These are phyloP conservation scores for Hsuehochloa calcarea DNA, from an alignment of 176 grass and related monocot species.

Conservation along the genomic window DNA sequence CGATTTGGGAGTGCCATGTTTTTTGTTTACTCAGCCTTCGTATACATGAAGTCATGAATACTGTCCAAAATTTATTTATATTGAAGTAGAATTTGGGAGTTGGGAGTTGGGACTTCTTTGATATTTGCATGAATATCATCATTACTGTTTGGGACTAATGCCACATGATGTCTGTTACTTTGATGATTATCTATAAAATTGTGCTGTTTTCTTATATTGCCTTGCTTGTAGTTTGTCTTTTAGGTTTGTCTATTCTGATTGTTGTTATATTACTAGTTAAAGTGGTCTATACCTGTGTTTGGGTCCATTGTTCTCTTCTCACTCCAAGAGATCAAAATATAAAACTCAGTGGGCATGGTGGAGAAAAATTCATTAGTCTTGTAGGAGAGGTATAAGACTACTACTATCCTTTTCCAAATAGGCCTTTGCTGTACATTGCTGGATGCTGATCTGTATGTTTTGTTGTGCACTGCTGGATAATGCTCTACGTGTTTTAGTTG, in stretches of 20 bases:
- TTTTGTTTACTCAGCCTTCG: not conserved
- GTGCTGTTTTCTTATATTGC: not conserved
- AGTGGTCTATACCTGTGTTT: not conserved
- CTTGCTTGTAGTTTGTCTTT: not conserved
- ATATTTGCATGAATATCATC: not conserved
- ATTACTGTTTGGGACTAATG: not conserved
- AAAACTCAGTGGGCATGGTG: slow-evolving; percentile 36
- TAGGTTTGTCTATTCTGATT: not conserved
- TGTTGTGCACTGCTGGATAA: slow-evolving; percentile 33
- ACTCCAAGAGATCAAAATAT: slow-evolving; percentile 45
- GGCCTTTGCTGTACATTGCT: slow-evolving; percentile 41
- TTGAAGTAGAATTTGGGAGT: not conserved
- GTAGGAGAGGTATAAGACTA: not conserved
- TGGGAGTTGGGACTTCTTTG: not conserved
- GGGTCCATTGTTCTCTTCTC: not conserved
- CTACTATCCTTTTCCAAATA: not conserved
- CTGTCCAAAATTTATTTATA: not conserved
- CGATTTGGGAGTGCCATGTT: not conserved
- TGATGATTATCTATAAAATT: not conserved
- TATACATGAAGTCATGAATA: not conserved
- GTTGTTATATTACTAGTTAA: not conserved
- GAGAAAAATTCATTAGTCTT: not conserved
- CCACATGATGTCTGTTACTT: not conserved
- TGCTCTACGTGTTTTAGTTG: not conserved
- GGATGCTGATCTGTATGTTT: not conserved